Conservation (phyloP, 805 yeast species). For the Cyberlindnera veronae region DNA sequence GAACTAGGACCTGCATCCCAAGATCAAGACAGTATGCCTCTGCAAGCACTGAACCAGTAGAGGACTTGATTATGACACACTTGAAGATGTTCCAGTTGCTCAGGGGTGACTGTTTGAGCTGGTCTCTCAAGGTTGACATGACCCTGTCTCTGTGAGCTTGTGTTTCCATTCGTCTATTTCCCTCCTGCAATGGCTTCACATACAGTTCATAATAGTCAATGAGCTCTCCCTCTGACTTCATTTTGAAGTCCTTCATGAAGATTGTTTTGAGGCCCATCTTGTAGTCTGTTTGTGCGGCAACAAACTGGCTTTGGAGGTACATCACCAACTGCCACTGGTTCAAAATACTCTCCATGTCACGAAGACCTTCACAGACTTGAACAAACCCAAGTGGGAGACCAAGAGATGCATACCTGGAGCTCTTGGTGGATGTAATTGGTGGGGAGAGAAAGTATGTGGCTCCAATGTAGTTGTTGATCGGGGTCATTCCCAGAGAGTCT, state of each 20-base stretch:
- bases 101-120: not conserved
- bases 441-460: slow-evolving; percentile 12
- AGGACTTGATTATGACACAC: slow-evolving; percentile 8
- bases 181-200: slow-evolving; percentile 9
- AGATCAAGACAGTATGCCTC: slow-evolving; percentile 13
- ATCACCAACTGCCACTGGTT: slow-evolving; percentile 18
- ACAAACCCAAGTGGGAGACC: slow-evolving; percentile 10
- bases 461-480: slow-evolving; percentile 13
- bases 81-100: slow-evolving; percentile 10
- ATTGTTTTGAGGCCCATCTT: slow-evolving; percentile 13
- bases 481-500: slow-evolving; percentile 13
- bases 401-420: slow-evolving; percentile 6
- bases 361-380: slow-evolving; percentile 7
- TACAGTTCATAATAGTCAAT: slow-evolving; percentile 8
- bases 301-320: slow-evolving; percentile 10
- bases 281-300: slow-evolving; percentile 11
- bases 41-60: slow-evolving; percentile 3
- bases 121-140: not conserved
- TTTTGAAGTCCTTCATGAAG: slow-evolving; percentile 10
- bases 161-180: not conserved
- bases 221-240: slow-evolving; percentile 3
- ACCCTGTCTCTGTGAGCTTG: slow-evolving; percentile 1
- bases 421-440: not conserved
- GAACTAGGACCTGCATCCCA: slow-evolving; percentile 9
- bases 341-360: slow-evolving; percentile 12